Evolutionary conservation across 768 basidiomycete genomes (phyloP), one percentile per base, ranked within the genome.

Genomic region (Hydnomerulius pinastri): DNA sequence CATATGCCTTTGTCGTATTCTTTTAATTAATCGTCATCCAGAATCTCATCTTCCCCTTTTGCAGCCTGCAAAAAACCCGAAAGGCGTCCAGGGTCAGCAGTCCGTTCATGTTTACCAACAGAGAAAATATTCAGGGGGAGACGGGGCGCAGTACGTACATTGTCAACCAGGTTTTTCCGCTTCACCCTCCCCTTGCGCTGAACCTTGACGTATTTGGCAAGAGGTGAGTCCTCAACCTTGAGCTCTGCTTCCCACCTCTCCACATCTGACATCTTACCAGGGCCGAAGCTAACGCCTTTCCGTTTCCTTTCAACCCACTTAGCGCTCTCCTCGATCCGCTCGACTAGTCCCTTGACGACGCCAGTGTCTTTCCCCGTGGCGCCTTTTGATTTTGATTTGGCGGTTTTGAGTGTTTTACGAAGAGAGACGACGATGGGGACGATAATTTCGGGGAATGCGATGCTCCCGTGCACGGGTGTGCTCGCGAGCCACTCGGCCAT

Each of bases 381-480:
- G 40, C 71, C 59, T 38, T 67, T 60, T 24, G 69, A 63, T 38
- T 66, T 68, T 29, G 74, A 65, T 48, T 79, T 80, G 21, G 76
- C 73, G 32, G 70, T 73, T 68, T 97, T 98, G 56, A 95, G 59
- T 47, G 81, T 77, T 56, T 87, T 86, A 37, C 84, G 83, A 43
- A 99, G 73, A 1, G 81, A 73, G 10, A 90, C 77, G 13, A 85
- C 71, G 30, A 94, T 73, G 3, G 95, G 94, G 11, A 98, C 81
- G 12, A 84, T 77, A 33, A 96, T 78, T 71, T 99, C 97, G 2
- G 97, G 96, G 77, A 97, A 98, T 1, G 92, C 92, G 51, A 98
- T 85, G 67, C 87, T 90, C 1, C 83, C 87, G 42, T 91, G 87
- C 1, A 95, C 83, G 0, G 81, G 73, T 8, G 71, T 57, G 27